Evolutionary conservation across 2,329 filamentous ascomycete species (phyloP).

Genomic region (Diaporthe sp.): DNA sequence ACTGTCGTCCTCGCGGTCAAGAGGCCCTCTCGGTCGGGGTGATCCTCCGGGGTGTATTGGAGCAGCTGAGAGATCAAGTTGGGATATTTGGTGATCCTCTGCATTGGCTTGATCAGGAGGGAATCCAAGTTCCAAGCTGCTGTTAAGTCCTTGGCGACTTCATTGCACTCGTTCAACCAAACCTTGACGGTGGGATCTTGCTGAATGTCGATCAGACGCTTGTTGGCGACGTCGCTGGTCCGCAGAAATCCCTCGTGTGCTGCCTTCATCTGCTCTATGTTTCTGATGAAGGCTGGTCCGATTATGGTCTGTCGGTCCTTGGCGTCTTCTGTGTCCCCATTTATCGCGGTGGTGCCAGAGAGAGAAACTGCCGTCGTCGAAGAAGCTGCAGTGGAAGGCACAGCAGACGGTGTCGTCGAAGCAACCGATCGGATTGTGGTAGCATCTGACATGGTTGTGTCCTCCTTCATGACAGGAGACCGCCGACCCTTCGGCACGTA

Average conservation of each 20-base stretch:
- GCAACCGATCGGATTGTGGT: constrained; percentile 53
- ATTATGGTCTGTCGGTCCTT: constrained; percentile 68
- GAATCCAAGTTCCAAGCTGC: constrained; percentile 96
- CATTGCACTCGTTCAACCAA: constrained; percentile 94
- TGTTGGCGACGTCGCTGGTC: constrained; percentile 74
- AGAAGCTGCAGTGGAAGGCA: constrained; percentile 40
- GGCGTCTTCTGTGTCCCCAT: constrained; percentile 63
- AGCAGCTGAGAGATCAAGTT: constrained; percentile 86
- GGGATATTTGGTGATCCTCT: constrained; percentile 94
- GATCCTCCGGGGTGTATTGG: constrained; percentile 82
- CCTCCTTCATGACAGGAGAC: constrained; percentile 54
- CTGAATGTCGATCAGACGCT: constrained; percentile 73
- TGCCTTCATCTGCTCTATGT: constrained; percentile 72
- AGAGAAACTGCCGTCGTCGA: constrained; percentile 40
- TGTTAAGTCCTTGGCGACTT: constrained; percentile 92
- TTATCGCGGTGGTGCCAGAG: constrained; percentile 48
- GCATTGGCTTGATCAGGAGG: constrained; percentile 96
- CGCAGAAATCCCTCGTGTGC: constrained; percentile 74
- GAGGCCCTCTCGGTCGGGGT: constrained; percentile 84
- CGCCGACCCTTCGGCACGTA: constrained; percentile 76
- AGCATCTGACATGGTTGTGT: constrained; percentile 49
- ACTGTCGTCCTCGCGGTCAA: constrained; percentile 64
- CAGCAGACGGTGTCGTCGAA: constrained; percentile 51
- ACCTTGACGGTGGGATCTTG: constrained; percentile 77
- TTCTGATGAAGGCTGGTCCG: constrained; percentile 67